Evolutionary conservation across 257 asterid genomes (phyloP).

Genomic region (Sherardia arvensis): DNA sequence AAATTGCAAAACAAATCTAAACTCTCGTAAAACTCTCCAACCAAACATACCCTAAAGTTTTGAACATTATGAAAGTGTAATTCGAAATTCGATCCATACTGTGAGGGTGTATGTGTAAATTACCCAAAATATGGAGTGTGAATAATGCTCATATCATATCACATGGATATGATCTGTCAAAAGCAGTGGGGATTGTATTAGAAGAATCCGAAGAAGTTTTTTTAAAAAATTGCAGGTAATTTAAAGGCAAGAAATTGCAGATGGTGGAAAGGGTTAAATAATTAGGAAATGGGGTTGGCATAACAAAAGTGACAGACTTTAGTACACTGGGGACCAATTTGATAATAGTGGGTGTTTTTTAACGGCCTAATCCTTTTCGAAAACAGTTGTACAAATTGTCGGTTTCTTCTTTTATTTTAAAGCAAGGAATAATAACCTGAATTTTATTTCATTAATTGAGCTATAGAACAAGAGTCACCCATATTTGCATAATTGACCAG

Average conservation of each 20-base stretch:
- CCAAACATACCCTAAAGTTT: too few relatives aligned
- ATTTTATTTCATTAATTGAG: background rate
- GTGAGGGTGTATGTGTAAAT: background rate
- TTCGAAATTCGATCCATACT: background rate
- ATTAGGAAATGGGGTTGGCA: conserved; percentile 31
- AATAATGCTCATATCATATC: conserved; percentile 28
- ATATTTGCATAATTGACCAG: background rate
- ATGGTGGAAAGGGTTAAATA: background rate
- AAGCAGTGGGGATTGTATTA: conserved; percentile 28
- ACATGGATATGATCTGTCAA: conserved; percentile 76
- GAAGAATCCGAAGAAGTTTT: conserved; percentile 4
- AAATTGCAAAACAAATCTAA: too few relatives aligned
- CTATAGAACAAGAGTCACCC: background rate
- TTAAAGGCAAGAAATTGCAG: background rate
- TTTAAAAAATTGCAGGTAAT: background rate
- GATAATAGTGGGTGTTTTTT: conserved; percentile 4
- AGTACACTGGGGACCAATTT: conserved; percentile 51
- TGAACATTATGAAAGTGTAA: background rate
- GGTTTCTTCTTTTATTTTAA: conserved; percentile 5
- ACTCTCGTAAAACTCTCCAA: too few relatives aligned
- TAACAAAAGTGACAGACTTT: conserved; percentile 40
- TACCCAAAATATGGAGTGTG: conserved; percentile 2
- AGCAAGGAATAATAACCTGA: background rate
- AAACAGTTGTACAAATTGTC: conserved; percentile 68
- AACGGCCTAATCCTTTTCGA: conserved; percentile 33